Evolutionary conservation across 345 rosid species (phyloP), one percentile per base, ranked within the genome.

Genomic region (Sisymbrium altissimum): DNA sequence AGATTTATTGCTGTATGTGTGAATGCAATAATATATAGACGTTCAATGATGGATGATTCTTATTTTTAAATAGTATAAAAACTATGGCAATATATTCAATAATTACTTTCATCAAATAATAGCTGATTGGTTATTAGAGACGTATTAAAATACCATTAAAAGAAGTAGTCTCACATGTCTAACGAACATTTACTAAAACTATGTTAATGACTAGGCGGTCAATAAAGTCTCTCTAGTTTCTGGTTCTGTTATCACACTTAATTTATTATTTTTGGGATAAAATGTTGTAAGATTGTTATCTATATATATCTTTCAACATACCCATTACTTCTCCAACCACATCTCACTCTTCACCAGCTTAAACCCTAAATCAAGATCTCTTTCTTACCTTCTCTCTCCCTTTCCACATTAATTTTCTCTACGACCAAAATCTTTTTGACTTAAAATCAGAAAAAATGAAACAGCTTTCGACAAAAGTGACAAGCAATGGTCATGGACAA

Each of bases 401-500:
- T 61, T 43, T 40, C 65, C 49, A 36, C 60, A 60, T 60, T 13
- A 18, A 3, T 57, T 52, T 39, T 38, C 48, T 29, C 53, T 21
- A 33, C 38, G 50, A 44, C 60, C 70, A 60, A 33, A 66, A 55
- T 33, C 43, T 56, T 9, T n/a, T 46, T 29, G 12, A 64, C 71
- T 38, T 25, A 40, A 10, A 15, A 40, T 39, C 41, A 39, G 35
- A 68, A 49, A n/a, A 79, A 67, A 88, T 88, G 96, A 70, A 78
- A 74, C 60, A 81, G 62, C 78, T 90, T 77, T 90, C 96, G 25
- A 71, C 65, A 65, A 90, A 86, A 88, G 93, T 80, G 59, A 82
- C 81, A 69, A 83, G 90, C 67, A 88, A 85, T 30, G 76, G 84
- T 75, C 93, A 90, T 41, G 93, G 92, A 15, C 93, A 90, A 78